Conservation (phyloP, 2,329 filamentous ascomycete species). For the Ramichloridium luteum region DNA sequence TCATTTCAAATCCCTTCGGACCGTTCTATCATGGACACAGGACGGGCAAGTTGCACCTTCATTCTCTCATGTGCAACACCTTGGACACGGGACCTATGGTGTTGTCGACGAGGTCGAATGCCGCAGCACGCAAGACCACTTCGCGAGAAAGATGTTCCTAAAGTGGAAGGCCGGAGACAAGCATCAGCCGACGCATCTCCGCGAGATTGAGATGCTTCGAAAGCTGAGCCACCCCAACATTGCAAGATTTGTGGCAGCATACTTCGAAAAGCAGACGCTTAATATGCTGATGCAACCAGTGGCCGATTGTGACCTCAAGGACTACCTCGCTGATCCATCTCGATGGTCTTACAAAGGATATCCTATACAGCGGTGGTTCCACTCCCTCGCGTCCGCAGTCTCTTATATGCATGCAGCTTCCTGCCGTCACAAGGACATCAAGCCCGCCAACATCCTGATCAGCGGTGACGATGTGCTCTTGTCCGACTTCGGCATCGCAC, state of each 20-base stretch:
- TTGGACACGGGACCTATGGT: constrained; percentile 7
- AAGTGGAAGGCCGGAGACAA: background rate
- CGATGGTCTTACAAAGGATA: background rate
- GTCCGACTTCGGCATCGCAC: constrained; percentile 7
- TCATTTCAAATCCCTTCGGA: constrained; percentile 1
- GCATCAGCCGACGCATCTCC: background rate
- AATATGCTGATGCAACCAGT: constrained; percentile 8
- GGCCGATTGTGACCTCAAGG: constrained; percentile 6
- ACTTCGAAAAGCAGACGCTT: constrained; percentile 36
- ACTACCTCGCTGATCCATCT: constrained; percentile 2
- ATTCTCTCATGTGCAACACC: constrained; percentile 3
- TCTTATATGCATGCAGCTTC: constrained; percentile 5
- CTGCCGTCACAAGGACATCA: constrained; percentile 5
- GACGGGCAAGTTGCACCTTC: background rate
- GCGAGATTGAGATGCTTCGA: constrained; percentile 7
- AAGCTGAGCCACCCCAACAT: constrained; percentile 24
- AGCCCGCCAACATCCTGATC: background rate
- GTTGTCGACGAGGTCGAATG: constrained; percentile 7
- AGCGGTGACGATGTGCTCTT: constrained; percentile 3
- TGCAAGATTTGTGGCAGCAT: constrained; percentile 72
- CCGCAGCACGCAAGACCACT: background rate
- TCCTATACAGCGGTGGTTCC: constrained; percentile 4
- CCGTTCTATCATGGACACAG: constrained; percentile 3
- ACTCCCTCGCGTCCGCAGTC: constrained; percentile 5
- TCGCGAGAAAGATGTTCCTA: constrained; percentile 5